phyloP scores from a whole-genome alignment of 2,329 filamentous ascomycete genomes.

The Epichloe coenophiala region DNA sequence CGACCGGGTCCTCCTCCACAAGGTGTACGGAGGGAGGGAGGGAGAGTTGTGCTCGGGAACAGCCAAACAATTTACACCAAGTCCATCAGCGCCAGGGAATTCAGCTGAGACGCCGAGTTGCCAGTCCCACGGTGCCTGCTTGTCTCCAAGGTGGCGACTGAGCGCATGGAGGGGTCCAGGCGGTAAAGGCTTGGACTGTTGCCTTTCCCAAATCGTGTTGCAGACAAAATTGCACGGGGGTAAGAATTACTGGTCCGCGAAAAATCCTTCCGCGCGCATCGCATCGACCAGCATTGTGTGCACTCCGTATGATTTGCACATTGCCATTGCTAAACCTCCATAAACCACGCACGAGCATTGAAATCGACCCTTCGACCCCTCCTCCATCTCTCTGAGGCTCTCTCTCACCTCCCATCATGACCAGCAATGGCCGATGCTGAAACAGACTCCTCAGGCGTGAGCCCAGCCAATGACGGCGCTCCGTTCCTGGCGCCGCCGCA shows the following conservation, averaged over 20 bases:
- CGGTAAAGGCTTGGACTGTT: not conserved
- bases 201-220: not conserved
- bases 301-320: not conserved
- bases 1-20: too few species aligned
- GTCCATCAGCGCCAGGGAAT: not conserved
- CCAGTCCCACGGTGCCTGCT: not conserved
- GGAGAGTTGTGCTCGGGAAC: not conserved
- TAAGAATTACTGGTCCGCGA: too few species aligned
- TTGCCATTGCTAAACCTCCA: not conserved
- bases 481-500: conserved; percentile 2
- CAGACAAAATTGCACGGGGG: not conserved
- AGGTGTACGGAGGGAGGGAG: too few species aligned
- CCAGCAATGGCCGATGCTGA: conserved; percentile 1
- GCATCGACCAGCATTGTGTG: not conserved
- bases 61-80: not conserved
- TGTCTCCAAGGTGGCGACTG: not conserved
- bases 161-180: not conserved
- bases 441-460: not conserved
- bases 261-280: too few species aligned
- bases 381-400: not conserved
- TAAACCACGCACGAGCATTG: too few species aligned
- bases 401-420: not conserved
- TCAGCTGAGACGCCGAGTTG: not conserved
- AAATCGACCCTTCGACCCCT: too few species aligned
- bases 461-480: conserved; percentile 4